These are phyloP conservation scores for Crithidia brevicula DNA, from an alignment of 208 protist species.

Conservation along the genomic window DNA sequence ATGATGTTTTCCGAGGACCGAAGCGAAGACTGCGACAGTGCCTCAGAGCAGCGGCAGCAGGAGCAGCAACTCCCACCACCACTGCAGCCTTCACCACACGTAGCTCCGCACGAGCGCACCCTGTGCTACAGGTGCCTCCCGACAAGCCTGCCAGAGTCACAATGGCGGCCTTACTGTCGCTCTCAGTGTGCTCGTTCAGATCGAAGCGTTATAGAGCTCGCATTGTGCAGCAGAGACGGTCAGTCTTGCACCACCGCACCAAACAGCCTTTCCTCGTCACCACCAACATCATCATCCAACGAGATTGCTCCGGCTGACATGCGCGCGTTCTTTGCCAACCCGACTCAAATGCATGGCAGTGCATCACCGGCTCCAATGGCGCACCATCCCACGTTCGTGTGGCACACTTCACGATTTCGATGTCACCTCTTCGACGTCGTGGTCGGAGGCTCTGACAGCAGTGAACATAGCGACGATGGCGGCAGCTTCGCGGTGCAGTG, in stretches of 20 bases:
- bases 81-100: not conserved
- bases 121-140: not conserved
- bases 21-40: no score
- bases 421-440: slow-evolving; percentile 10
- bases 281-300: not conserved
- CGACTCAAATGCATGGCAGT: not conserved
- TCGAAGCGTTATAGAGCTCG: not conserved
- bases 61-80: no score
- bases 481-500: no score
- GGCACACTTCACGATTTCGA: not conserved
- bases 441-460: not conserved
- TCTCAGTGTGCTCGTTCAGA: no score
- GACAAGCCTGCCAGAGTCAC: not conserved
- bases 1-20: no score
- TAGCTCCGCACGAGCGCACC: not conserved
- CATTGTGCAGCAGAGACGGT: not conserved
- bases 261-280: not conserved
- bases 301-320: slow-evolving; percentile 1
- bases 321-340: slow-evolving; percentile 1
- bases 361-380: not conserved
- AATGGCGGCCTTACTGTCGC: no score
- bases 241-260: no score
- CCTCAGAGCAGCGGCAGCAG: no score
- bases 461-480: not conserved
- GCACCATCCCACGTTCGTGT: slow-evolving; percentile 4